Conservation (phyloP, 2,329 filamentous ascomycete genomes). For the Monilinia vaccinii-corymbosi region DNA sequence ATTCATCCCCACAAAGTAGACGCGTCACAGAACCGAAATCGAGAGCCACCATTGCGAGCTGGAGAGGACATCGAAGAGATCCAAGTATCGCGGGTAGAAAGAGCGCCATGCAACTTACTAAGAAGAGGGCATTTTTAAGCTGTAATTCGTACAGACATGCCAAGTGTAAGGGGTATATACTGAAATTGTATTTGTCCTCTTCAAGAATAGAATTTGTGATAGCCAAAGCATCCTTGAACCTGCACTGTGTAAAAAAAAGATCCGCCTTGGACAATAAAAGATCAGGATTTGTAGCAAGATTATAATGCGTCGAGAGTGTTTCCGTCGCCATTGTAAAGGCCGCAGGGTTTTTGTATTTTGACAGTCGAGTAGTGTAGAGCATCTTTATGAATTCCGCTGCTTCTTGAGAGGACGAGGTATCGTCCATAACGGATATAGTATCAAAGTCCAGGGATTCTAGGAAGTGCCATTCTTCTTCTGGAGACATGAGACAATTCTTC, state of each 20-base stretch:
- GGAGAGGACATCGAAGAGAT: background rate
- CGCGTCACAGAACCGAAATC: background rate
- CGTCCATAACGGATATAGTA: slow-evolving; percentile 57
- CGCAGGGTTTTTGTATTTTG: slow-evolving; percentile 84
- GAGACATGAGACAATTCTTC: slow-evolving; percentile 85
- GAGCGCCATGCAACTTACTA: slow-evolving; percentile 34
- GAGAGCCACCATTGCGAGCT: background rate
- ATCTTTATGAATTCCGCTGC: slow-evolving; percentile 90
- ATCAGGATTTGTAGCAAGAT: slow-evolving; percentile 76
- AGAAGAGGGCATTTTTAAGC: slow-evolving; percentile 79
- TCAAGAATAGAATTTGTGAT: slow-evolving; percentile 78
- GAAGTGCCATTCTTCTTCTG: slow-evolving; percentile 63
- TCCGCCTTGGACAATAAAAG: slow-evolving; percentile 85
- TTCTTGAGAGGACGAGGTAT: slow-evolving; percentile 65
- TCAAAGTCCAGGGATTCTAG: slow-evolving; percentile 78
- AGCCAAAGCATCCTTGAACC: slow-evolving; percentile 76
- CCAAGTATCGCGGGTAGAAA: background rate
- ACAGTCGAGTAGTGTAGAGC: slow-evolving; percentile 90
- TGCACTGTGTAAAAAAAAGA: slow-evolving; percentile 87
- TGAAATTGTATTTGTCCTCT: slow-evolving; percentile 81
- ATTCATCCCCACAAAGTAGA: no score
- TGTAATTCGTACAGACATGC: slow-evolving; percentile 83
- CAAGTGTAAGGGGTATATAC: slow-evolving; percentile 81
- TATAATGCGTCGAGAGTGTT: slow-evolving; percentile 88
- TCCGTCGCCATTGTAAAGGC: slow-evolving; percentile 81